These are phyloP conservation scores for Cercospora zeina DNA, from an alignment of 2,329 filamentous ascomycete genomes.

Conservation along the genomic window DNA sequence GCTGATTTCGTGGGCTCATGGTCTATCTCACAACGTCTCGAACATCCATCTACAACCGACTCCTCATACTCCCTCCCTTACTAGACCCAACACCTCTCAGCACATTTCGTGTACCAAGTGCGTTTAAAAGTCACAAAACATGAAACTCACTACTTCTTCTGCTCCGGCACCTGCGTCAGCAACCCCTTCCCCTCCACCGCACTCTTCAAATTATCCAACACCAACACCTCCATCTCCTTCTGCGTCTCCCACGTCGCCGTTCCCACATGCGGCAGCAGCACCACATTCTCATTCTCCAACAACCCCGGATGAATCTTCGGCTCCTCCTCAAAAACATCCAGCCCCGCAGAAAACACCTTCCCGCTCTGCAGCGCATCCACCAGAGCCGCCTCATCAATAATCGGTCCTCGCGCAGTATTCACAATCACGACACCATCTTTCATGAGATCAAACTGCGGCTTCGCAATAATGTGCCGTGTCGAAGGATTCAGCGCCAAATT, in stretches of 20 bases:
- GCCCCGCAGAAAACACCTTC: slow-evolving; percentile 56
- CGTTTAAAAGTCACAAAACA: not conserved
- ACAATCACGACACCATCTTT: slow-evolving; percentile 59
- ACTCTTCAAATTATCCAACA: slow-evolving; percentile 58
- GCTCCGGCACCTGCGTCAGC: slow-evolving; percentile 62
- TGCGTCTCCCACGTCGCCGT: slow-evolving; percentile 62
- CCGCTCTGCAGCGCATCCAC: slow-evolving; percentile 56
- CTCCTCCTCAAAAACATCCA: slow-evolving; percentile 62
- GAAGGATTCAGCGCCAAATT: slow-evolving; percentile 55
- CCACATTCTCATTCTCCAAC: slow-evolving; percentile 52
- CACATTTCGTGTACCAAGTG: not conserved
- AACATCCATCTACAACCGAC: not conserved
- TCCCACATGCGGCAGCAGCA: slow-evolving; percentile 61
- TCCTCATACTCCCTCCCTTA: not conserved
- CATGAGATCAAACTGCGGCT: slow-evolving; percentile 54
- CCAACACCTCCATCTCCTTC: slow-evolving; percentile 61
- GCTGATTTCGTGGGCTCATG: not conserved
- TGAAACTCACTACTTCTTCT: slow-evolving; percentile 46
- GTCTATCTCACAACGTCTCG: not conserved
- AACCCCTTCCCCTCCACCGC: slow-evolving; percentile 59
- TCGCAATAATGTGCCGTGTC: slow-evolving; percentile 56
- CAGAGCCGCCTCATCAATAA: slow-evolving; percentile 59
- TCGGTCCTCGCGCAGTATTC: slow-evolving; percentile 59
- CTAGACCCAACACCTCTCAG: slow-evolving; percentile 1
- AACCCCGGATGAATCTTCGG: slow-evolving; percentile 56